A percentile compares a stretch with the other conserved stretches of the same genome.
Evolutionary conservation across 2,329 filamentous ascomycete species (phyloP).

Genomic region (Diaporthe nobilis): DNA sequence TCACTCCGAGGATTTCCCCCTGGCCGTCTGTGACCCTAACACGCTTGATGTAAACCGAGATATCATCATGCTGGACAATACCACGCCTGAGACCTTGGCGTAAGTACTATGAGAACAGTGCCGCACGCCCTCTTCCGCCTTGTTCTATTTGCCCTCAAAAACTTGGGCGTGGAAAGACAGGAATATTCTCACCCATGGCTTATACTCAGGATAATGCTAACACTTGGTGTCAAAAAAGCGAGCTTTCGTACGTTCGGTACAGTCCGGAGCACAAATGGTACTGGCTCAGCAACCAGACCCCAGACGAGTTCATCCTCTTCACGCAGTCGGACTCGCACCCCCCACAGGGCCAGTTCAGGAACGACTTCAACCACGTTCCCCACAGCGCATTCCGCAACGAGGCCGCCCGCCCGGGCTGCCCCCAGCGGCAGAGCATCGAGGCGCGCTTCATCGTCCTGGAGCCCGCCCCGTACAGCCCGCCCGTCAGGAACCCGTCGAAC

Average conservation of each 20-base stretch:
- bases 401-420: conserved; percentile 17
- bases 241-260: conserved; percentile 13
- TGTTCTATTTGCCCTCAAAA: not conserved
- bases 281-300: conserved; percentile 33
- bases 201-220: not conserved
- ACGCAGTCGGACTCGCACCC: conserved; percentile 29
- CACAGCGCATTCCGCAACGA: conserved; percentile 28
- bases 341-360: conserved; percentile 12
- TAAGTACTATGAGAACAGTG: not conserved
- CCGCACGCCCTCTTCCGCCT: not conserved
- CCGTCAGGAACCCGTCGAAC: conserved; percentile 25
- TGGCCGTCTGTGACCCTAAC: conserved; percentile 32
- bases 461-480: conserved; percentile 15
- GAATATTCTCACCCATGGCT: not conserved
- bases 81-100: conserved; percentile 28
- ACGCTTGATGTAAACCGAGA: conserved; percentile 7
- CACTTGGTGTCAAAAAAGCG: not conserved
- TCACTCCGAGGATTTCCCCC: conserved; percentile 27
- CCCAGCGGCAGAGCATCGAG: conserved; percentile 26
- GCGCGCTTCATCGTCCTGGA: conserved; percentile 29
- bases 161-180: too few relatives aligned
- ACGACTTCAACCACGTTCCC: conserved; percentile 30
- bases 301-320: conserved; percentile 30
- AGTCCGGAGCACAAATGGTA: conserved; percentile 30
- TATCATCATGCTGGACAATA: conserved; percentile 27